phyloP scores from a whole-genome alignment of 768 basidiomycete species.

The Mycena belliarum region DNA sequence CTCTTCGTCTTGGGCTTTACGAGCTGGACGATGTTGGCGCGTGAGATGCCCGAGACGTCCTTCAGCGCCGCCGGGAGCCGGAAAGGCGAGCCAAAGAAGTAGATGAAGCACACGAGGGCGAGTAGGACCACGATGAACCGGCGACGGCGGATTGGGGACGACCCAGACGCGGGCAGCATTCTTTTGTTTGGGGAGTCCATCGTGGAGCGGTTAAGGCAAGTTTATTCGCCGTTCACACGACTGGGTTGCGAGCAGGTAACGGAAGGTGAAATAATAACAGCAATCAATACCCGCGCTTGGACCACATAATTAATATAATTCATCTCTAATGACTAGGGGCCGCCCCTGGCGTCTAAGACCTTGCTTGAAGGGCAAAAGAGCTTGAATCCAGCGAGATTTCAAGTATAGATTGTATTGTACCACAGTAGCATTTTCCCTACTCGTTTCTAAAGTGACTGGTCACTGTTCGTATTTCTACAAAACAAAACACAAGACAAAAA shows the following conservation, averaged over 20 bases:
- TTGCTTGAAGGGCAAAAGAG: too few relatives aligned
- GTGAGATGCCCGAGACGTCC: constrained; percentile 35
- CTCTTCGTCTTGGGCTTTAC: constrained; percentile 30
- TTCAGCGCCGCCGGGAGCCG: constrained; percentile 38
- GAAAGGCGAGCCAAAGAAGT: constrained; percentile 48
- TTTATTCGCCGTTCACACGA: neutral
- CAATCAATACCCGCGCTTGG: too few relatives aligned
- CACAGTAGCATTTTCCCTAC: too few relatives aligned
- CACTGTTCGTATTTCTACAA: too few relatives aligned
- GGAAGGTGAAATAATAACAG: too few relatives aligned
- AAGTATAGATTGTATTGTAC: too few relatives aligned
- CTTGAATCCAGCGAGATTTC: too few relatives aligned
- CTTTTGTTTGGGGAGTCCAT: constrained; percentile 17
- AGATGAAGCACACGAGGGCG: constrained; percentile 36
- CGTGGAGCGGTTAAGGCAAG: neutral
- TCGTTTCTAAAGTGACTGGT: too few relatives aligned
- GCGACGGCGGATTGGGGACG: constrained; percentile 40
- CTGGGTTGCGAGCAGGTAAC: neutral
- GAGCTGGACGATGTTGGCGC: constrained; percentile 41
- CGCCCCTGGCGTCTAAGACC: too few relatives aligned
- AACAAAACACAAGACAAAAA: too few relatives aligned
- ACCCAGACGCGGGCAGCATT: constrained; percentile 1
- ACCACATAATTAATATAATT: too few relatives aligned
- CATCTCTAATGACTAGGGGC: too few relatives aligned
- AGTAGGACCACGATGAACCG: constrained; percentile 45